Conservation (phyloP, 2,329 filamentous ascomycete genomes). For the Penicillium hesseltinei region DNA sequence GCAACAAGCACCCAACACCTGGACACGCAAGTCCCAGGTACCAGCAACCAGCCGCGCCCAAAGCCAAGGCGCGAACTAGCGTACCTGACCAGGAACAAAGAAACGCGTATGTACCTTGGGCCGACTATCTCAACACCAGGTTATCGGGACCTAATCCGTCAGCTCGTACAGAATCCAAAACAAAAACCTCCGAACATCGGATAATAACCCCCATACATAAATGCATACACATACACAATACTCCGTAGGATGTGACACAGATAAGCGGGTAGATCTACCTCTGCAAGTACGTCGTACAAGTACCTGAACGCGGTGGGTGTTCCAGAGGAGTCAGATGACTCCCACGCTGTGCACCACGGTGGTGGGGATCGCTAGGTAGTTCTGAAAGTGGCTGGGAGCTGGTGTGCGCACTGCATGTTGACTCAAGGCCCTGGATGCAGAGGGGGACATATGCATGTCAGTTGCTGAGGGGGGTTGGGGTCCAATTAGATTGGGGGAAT, state of each 20-base stretch:
- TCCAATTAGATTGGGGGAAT: not conserved
- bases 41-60: not conserved
- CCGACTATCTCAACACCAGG: not conserved
- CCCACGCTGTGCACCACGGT: constrained; percentile 8
- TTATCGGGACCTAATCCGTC: not conserved
- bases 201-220: not conserved
- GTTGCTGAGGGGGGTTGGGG: not conserved
- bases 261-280: constrained; percentile 7
- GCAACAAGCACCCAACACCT: not conserved
- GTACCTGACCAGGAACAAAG: not conserved
- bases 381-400: constrained; percentile 15
- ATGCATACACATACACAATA: not conserved
- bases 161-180: not conserved
- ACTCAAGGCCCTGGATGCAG: constrained; percentile 9
- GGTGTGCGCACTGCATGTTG: constrained; percentile 5
- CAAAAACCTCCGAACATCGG: constrained; percentile 12
- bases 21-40: not conserved
- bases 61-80: not conserved
- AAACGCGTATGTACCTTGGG: not conserved
- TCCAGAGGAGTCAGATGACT: constrained; percentile 22
- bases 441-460: constrained; percentile 5
- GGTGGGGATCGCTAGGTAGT: constrained; percentile 1
- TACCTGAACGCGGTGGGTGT: constrained; percentile 7
- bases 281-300: not conserved
- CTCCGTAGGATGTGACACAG: not conserved